Percentiles rank a stretch among this genome's conserved stretches.
Evolutionary conservation across 2,329 filamentous ascomycete species (phyloP).

Genomic region (Fusarium liriodendri): DNA sequence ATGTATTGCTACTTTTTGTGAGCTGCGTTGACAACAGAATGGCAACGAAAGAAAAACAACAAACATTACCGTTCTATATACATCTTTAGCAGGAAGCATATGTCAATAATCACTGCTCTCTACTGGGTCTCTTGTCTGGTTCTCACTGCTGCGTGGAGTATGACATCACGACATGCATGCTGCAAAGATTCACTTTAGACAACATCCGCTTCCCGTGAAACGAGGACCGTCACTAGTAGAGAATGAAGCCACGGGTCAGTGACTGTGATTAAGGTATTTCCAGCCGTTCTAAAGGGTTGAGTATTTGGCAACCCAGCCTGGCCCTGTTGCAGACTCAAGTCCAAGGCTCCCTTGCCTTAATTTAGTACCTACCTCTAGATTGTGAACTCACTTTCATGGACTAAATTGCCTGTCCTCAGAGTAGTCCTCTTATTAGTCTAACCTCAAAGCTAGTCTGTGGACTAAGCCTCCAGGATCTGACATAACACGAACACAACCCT

Average conservation of each 20-base stretch:
- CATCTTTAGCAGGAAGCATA: accelerated
- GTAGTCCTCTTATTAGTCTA: too few relatives aligned
- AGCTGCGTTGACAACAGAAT: not conserved
- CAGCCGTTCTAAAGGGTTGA: accelerated
- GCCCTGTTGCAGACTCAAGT: not conserved
- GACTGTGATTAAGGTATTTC: not conserved
- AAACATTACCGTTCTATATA: not conserved
- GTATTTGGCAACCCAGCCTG: not conserved
- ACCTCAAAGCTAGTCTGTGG: too few relatives aligned
- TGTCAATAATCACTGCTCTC: not conserved
- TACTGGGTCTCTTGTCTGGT: not conserved
- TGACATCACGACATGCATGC: not conserved
- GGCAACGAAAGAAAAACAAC: too few relatives aligned
- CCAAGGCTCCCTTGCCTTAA: too few relatives aligned
- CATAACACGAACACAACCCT: too few relatives aligned
- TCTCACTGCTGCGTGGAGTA: not conserved
- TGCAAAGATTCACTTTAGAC: not conserved
- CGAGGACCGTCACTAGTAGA: not conserved
- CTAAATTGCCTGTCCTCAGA: too few relatives aligned
- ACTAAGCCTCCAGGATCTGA: too few relatives aligned
- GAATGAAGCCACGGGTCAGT: not conserved
- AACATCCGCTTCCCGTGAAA: not conserved
- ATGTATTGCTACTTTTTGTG: not conserved
- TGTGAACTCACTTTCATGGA: too few relatives aligned
- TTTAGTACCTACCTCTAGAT: too few relatives aligned